Conservation (phyloP, 2,329 filamentous ascomycete genomes). For the Trematosphaeria pertusa region DNA sequence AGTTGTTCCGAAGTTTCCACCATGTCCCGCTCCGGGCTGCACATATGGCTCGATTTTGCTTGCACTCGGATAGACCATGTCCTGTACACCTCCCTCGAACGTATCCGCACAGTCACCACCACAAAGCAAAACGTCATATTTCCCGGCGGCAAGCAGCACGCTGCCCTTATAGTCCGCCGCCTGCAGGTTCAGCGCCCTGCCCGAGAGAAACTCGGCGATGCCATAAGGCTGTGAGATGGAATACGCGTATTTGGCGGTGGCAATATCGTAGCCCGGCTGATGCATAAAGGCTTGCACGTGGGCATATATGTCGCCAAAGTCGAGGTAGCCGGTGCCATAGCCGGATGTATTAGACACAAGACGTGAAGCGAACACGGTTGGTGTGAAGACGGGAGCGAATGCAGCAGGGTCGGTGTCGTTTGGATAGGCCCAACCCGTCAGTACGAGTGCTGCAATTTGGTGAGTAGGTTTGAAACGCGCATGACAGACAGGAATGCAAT, state of each 20-base stretch:
- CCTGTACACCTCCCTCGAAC: background rate
- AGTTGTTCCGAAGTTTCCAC: background rate
- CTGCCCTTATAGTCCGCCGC: background rate
- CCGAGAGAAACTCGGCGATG: background rate
- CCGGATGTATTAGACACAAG: too few relatives aligned
- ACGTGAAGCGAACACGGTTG: too few relatives aligned
- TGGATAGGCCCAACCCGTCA: constrained; percentile 26
- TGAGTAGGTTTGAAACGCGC: background rate
- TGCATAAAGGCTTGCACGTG: constrained; percentile 32
- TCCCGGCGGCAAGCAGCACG: background rate
- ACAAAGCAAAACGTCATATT: background rate
- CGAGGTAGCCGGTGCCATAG: constrained; percentile 33
- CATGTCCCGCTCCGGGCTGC: background rate
- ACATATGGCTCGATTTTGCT: background rate
- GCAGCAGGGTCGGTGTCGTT: too few relatives aligned
- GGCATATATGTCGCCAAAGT: constrained; percentile 28
- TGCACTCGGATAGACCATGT: background rate
- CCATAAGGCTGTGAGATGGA: background rate
- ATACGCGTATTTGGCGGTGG: background rate
- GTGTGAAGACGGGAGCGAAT: too few relatives aligned
- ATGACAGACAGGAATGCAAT: too few relatives aligned
- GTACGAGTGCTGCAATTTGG: constrained; percentile 10
- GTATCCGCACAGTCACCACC: background rate
- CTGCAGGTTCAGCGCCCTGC: background rate
- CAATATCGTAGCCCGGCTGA: constrained; percentile 22